Conservation (phyloP, 106 monocot genomes). For the Platanthera guangdongensis region DNA sequence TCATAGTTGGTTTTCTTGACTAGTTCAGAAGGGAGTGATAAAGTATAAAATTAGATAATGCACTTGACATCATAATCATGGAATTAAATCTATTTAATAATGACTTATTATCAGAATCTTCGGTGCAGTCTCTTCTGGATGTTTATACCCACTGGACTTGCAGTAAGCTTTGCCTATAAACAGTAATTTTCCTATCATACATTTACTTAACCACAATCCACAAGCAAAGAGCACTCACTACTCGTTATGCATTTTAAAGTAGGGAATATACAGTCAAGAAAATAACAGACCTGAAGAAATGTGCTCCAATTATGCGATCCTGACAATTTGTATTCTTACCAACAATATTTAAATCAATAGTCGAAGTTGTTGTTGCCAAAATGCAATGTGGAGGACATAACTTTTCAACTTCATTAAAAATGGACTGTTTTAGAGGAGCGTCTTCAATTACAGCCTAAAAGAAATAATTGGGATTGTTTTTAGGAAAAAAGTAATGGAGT, state of each 20-base stretch:
- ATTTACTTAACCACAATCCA: not conserved
- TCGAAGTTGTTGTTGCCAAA: slow-evolving; percentile 86
- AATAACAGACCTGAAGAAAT: slow-evolving; percentile 81
- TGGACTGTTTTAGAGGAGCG: slow-evolving; percentile 64
- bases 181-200: not conserved
- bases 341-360: slow-evolving; percentile 79
- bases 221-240: not conserved
- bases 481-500: not conserved
- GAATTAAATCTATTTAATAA: too few relatives aligned
- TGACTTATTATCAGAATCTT: too few relatives aligned
- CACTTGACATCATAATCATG: too few relatives aligned
- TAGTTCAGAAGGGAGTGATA: not conserved
- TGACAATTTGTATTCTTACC: slow-evolving; percentile 77
- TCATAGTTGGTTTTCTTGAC: not conserved
- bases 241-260: not conserved
- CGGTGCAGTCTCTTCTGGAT: not conserved
- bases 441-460: slow-evolving; percentile 81
- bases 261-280: not conserved
- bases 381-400: slow-evolving; percentile 67
- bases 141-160: not conserved
- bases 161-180: not conserved
- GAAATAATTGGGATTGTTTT: not conserved
- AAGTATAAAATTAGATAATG: too few relatives aligned
- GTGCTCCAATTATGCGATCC: slow-evolving; percentile 85
- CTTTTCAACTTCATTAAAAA: slow-evolving; percentile 84